A percentile compares a stretch with the other conserved stretches of the same genome.
These are phyloP conservation scores for Saitozyma sp. DNA, from an alignment of 768 basidiomycete genomes.

Conservation along the genomic window DNA sequence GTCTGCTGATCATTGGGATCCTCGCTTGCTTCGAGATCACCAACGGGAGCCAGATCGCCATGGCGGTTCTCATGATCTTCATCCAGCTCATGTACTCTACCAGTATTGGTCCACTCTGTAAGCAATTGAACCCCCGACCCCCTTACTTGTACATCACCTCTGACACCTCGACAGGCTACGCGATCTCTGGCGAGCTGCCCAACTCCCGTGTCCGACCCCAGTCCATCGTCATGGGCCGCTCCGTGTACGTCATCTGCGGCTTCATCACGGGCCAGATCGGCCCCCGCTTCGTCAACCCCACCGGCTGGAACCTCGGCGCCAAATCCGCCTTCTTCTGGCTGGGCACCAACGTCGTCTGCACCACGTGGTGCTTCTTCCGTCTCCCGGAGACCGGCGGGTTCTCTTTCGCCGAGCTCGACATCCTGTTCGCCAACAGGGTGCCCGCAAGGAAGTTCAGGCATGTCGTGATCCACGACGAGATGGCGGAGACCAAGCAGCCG, in stretches of 20 bases:
- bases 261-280: constrained; percentile 12
- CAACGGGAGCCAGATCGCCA: constrained; percentile 1
- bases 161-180: constrained; percentile 3
- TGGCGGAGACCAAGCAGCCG: too few species aligned
- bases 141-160: background rate
- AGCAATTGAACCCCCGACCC: background rate
- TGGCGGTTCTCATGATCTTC: constrained; percentile 12
- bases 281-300: constrained; percentile 15
- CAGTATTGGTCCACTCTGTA: constrained; percentile 23
- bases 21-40: constrained; percentile 7
- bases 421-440: constrained; percentile 40
- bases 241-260: constrained; percentile 7
- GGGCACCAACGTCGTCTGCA: constrained; percentile 6
- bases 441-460: constrained; percentile 36
- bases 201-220: constrained; percentile 8
- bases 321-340: constrained; percentile 24
- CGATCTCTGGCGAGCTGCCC: constrained; percentile 15
- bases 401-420: constrained; percentile 35
- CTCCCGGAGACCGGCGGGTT: constrained; percentile 26
- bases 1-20: constrained; percentile 20
- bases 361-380: constrained; percentile 15
- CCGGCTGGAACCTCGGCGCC: constrained; percentile 13
- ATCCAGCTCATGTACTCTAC: constrained; percentile 35
- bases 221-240: constrained; percentile 7
- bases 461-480: background rate